A percentile compares a stretch with the other conserved stretches of the same genome.
Evolutionary conservation across 1,284 basidiomycete species (phyloP).

Genomic region (Naganishia sp.): DNA sequence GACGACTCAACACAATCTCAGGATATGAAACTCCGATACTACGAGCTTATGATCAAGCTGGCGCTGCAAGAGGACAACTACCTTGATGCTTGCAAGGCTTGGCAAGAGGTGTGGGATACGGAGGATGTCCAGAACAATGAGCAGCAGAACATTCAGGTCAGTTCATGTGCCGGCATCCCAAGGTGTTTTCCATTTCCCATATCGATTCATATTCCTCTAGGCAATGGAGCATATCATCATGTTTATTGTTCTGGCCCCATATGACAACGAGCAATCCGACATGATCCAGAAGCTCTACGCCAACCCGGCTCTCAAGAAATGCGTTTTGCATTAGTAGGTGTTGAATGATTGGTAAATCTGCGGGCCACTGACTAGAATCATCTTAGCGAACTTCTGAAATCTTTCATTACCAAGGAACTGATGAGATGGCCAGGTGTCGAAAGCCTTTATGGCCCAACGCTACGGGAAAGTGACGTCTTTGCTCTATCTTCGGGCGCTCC

Average conservation of each 20-base stretch:
- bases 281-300: conserved; percentile 86
- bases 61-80: conserved; percentile 82
- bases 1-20: conserved; percentile 47
- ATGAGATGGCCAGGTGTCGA: conserved; percentile 99
- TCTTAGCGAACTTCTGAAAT: conserved; percentile 86
- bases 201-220: conserved; percentile 53
- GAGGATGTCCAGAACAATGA: conserved; percentile 82
- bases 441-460: conserved; percentile 78
- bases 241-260: conserved; percentile 88
- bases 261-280: conserved; percentile 96
- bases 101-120: conserved; percentile 95
- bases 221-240: conserved; percentile 91
- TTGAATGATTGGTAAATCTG: neutral
- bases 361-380: neutral
- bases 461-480: conserved; percentile 82
- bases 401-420: conserved; percentile 90
- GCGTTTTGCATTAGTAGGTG: conserved; percentile 83
- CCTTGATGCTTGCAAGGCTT: conserved; percentile 92
- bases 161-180: conserved; percentile 40
- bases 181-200: neutral
- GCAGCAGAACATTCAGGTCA: conserved; percentile 70
- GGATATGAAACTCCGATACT: conserved; percentile 95
- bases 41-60: conserved; percentile 93
- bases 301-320: conserved; percentile 73
- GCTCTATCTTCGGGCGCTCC: conserved; percentile 49